Evolutionary conservation across 1,284 basidiomycete species (phyloP).

Genomic region (Irpex sp.): DNA sequence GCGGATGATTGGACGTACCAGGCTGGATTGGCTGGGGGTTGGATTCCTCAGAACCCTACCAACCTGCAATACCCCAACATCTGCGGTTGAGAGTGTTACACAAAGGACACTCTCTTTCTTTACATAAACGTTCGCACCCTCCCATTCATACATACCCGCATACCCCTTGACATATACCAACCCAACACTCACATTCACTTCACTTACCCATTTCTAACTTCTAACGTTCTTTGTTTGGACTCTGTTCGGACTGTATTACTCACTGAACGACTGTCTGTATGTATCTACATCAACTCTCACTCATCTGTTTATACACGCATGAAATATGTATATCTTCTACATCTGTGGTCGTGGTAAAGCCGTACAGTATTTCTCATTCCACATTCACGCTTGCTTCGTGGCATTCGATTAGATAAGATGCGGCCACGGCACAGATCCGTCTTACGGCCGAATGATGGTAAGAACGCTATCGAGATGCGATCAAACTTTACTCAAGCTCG

Average conservation of each 20-base stretch:
- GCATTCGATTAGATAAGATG: background rate
- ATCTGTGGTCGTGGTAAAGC: background rate
- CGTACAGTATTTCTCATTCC: background rate
- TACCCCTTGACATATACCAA: background rate
- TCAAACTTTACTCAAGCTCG: background rate
- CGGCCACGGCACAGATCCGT: no score
- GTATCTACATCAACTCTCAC: background rate
- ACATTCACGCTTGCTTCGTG: background rate
- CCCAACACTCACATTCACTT: background rate
- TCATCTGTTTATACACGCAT: background rate
- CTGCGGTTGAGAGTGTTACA: constrained; percentile 34
- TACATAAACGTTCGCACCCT: background rate
- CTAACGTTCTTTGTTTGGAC: background rate
- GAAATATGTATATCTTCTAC: background rate
- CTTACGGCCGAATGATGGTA: background rate
- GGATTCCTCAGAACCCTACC: constrained; percentile 71
- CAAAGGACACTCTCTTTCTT: no score
- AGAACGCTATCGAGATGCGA: background rate
- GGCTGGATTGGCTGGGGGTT: constrained; percentile 72
- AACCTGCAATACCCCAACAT: constrained; percentile 44
- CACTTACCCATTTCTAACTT: background rate
- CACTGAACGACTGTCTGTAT: background rate
- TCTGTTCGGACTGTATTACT: background rate
- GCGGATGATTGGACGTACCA: constrained; percentile 77
- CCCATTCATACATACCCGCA: background rate